Evolutionary conservation across 2,329 filamentous ascomycete species (phyloP).

Genomic region (Aspergillus ustus): DNA sequence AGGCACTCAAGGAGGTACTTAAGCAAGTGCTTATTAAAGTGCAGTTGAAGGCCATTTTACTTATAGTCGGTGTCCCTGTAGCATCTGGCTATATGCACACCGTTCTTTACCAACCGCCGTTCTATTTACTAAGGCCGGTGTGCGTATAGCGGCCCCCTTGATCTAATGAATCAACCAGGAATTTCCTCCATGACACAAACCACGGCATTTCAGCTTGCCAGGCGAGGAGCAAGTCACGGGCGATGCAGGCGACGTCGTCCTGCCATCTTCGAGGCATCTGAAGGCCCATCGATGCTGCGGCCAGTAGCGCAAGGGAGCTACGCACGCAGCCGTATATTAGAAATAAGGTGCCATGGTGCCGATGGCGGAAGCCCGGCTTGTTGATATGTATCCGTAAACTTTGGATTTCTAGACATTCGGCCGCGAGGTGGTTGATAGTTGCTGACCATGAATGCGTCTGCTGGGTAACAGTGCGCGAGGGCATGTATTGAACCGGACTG

Average conservation of each 20-base stretch:
- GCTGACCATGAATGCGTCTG: not conserved
- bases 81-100: too few species aligned
- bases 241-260: not conserved
- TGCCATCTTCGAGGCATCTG: not conserved
- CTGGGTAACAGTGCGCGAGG: not conserved
- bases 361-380: not conserved
- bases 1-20: too few species aligned
- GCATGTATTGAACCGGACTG: not conserved
- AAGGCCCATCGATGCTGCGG: not conserved
- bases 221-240: not conserved
- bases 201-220: not conserved
- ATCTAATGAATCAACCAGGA: not conserved
- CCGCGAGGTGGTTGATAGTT: not conserved
- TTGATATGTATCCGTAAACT: not conserved
- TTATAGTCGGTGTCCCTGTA: too few species aligned
- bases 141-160: too few species aligned
- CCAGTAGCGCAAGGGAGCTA: slow-evolving; percentile 1
- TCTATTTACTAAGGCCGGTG: too few species aligned
- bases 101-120: too few species aligned
- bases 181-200: not conserved
- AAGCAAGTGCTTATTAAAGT: too few species aligned
- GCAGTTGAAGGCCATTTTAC: too few species aligned
- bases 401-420: not conserved
- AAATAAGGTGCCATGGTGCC: not conserved
- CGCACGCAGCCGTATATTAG: not conserved